These are phyloP conservation scores for Ceratocystis diversiconidia DNA, from an alignment of 2,329 filamentous ascomycete species.

Conservation along the genomic window DNA sequence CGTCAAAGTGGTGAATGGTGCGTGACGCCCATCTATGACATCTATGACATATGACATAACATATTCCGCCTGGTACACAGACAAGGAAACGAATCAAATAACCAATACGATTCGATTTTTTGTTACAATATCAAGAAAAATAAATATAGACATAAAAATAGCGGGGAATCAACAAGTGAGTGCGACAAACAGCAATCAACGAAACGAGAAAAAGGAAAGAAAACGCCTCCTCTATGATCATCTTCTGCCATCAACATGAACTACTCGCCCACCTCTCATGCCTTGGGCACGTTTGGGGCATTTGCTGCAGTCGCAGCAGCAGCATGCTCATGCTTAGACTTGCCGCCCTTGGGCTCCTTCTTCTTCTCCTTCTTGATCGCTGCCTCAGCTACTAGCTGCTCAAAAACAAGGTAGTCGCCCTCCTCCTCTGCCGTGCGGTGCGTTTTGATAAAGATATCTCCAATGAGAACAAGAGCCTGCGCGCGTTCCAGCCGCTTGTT, in stretches of 20 bases:
- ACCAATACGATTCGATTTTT: too few relatives aligned
- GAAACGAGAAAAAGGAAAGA: not conserved
- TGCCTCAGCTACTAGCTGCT: constrained; percentile 92
- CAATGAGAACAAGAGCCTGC: constrained; percentile 74
- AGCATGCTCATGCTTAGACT: constrained; percentile 31
- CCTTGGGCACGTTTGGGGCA: constrained; percentile 21
- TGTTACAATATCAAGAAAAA: not conserved
- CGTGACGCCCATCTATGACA: too few relatives aligned
- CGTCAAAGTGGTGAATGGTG: too few relatives aligned
- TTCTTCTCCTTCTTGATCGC: constrained; percentile 80
- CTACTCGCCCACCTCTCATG: constrained; percentile 7
- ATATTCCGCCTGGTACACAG: too few relatives aligned
- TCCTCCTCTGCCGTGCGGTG: constrained; percentile 87
- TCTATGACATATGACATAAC: too few relatives aligned
- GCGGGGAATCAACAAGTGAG: not conserved
- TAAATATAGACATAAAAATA: not conserved
- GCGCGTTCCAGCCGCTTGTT: constrained; percentile 82
- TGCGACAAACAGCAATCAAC: not conserved
- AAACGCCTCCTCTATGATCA: not conserved
- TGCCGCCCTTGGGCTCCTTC: constrained; percentile 41
- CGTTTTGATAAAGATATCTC: constrained; percentile 81
- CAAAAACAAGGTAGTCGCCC: constrained; percentile 96
- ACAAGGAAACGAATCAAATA: too few relatives aligned
- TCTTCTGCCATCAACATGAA: too few relatives aligned
- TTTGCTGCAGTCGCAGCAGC: constrained; percentile 20